Conservation (phyloP, 1,284 basidiomycete species). For the Papiliotrema terrestris region DNA sequence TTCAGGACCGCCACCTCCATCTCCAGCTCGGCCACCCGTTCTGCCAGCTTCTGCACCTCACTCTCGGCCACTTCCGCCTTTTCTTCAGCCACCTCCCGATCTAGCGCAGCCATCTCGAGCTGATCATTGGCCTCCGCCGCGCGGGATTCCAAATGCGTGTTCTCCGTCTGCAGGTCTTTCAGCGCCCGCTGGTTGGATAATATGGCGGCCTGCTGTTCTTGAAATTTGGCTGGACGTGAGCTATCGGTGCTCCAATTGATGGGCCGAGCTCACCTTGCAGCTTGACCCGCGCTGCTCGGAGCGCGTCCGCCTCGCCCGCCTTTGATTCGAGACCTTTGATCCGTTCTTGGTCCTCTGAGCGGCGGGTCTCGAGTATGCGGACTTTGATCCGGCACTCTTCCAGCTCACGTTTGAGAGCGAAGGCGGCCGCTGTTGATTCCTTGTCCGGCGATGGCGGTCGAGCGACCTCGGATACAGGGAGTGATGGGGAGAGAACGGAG, state of each 20-base stretch:
- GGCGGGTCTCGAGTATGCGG: constrained; percentile 78
- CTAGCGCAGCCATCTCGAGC: constrained; percentile 89
- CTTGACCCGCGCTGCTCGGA: constrained; percentile 80
- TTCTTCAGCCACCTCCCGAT: constrained; percentile 97
- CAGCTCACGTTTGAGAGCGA: constrained; percentile 48
- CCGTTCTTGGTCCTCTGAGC: constrained; percentile 77
- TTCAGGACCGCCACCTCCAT: constrained; percentile 78
- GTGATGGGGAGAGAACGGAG: constrained; percentile 5
- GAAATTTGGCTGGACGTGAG: constrained; percentile 63
- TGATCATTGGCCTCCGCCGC: constrained; percentile 76
- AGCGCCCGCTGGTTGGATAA: constrained; percentile 64
- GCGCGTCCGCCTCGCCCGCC: constrained; percentile 75
- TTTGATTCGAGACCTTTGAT: constrained; percentile 81
- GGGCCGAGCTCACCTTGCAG: constrained; percentile 55
- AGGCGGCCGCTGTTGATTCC: constrained; percentile 14
- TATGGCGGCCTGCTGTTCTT: constrained; percentile 71
- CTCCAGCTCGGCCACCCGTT: constrained; percentile 74
- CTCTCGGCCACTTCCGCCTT: constrained; percentile 73
- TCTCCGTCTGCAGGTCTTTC: constrained; percentile 62
- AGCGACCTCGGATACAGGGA: not conserved
- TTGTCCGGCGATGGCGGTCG: constrained; percentile 4
- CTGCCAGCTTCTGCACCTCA: constrained; percentile 72
- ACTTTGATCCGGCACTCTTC: constrained; percentile 81
- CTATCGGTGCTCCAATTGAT: not conserved
- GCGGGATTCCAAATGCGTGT: constrained; percentile 61